Evolutionary conservation across 257 asterid genomes (phyloP), one percentile per base, ranked within the genome.

Genomic region (Nicotiana benthamiana): DNA sequence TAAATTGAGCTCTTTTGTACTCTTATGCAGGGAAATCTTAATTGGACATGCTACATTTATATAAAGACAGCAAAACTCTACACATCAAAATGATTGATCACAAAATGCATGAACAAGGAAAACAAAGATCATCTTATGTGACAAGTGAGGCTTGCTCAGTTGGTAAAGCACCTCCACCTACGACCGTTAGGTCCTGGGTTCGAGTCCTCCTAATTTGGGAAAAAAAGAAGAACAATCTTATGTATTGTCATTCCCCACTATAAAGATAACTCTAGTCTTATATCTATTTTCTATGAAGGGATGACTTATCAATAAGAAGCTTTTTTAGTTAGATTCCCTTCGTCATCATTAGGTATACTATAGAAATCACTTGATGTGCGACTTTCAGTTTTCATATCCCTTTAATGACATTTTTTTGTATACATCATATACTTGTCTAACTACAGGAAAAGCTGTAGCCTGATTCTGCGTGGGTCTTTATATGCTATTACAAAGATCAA

Each of bases 1-100:
- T 40, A 40, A 83, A 83, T 74, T 62, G 80, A 83, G 61, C 24
- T 61, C 78, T 76, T 86, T 89, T 85, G 87, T 90, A 67, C 79
- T 86, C 56, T 89, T 60, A 83, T 78, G 62, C 4, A 79, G 79
- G 78, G 80, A 85, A 78, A 82, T 86, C 82, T 68, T 62, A 59
- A 60, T 78, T 80, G 52, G 68, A 82, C 59, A 36, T 28, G 75
- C 81, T 80, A 68, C 59, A 43, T 80, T 85, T 61, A 11, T 56
- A 60, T 77, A 62, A 62, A 74, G 78, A 28, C 80, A 61, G 51
- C 80, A 26, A 40, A 65, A 64, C 46, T 65, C 59, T 11, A 15
- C 54, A 77, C 57, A 27, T 54, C 53, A 52, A 82, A 83, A 80
- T 85, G 85, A 84, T 84, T 72, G 86, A 24, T 61, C 48, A 34